A percentile compares a stretch with the other conserved stretches of the same genome.
These are phyloP conservation scores for Aspergillus ochraceus DNA, from an alignment of 2,329 filamentous ascomycete genomes.

Conservation along the genomic window DNA sequence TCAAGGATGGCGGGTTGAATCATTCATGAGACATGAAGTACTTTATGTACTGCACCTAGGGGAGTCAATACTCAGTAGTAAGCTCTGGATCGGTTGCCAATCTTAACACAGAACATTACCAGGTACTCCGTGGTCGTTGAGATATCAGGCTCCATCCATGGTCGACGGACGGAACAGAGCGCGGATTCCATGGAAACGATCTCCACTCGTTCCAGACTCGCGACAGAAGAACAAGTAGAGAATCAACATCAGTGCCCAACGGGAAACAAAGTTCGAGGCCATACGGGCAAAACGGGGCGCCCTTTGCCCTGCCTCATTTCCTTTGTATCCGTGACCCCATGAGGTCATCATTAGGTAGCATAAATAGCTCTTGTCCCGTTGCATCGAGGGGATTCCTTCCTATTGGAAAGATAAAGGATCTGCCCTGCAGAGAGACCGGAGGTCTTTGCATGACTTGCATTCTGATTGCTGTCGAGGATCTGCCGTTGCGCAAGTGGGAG, in stretches of 20 bases:
- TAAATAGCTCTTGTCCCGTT: neutral
- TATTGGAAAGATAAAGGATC: neutral
- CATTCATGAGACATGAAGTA: neutral
- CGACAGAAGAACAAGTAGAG: neutral
- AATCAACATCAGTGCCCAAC: neutral
- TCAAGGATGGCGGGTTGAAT: neutral
- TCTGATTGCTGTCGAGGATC: neutral
- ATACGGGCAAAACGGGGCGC: slow-evolving; percentile 1
- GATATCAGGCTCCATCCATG: neutral
- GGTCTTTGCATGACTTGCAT: neutral
- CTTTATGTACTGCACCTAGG: too few species aligned
- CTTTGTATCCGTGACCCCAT: slow-evolving; percentile 1
- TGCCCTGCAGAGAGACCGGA: too few species aligned
- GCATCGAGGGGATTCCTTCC: neutral
- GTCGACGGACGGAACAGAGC: neutral
- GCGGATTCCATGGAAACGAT: neutral
- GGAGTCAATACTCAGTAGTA: neutral
- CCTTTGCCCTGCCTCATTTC: neutral
- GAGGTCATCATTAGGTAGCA: slow-evolving; percentile 11
- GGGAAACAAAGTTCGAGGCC: neutral
- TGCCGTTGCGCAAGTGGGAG: neutral
- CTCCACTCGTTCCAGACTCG: neutral
- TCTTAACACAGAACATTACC: neutral
- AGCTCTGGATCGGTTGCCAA: neutral
- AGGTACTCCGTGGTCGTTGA: neutral